Conservation (phyloP, 2,329 filamentous ascomycete species). For the Zymoseptoria brevis region DNA sequence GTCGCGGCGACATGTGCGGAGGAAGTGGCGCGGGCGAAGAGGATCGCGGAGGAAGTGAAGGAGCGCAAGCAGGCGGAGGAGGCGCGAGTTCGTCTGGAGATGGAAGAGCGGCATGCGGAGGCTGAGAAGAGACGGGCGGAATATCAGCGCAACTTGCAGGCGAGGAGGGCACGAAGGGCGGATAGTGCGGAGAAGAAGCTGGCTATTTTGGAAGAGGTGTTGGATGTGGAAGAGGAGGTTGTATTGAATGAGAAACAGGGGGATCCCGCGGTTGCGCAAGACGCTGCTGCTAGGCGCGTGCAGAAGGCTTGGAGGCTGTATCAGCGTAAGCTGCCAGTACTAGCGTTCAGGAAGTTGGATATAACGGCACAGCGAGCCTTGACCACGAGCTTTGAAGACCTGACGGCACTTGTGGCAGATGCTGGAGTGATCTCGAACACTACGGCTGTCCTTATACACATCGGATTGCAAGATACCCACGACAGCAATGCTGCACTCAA, state of each 20-base stretch:
- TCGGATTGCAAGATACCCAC: constrained; percentile 51
- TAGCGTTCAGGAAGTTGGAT: constrained; percentile 57
- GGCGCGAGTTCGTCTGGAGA: constrained; percentile 60
- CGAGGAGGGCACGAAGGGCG: constrained; percentile 35
- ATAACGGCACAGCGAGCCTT: constrained; percentile 63
- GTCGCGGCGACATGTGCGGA: constrained; percentile 75
- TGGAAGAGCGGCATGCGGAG: constrained; percentile 72
- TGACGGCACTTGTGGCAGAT: constrained; percentile 59
- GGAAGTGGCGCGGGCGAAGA: constrained; percentile 74
- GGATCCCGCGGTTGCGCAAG: constrained; percentile 36
- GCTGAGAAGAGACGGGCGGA: constrained; percentile 60
- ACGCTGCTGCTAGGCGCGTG: constrained; percentile 55
- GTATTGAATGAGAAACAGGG: constrained; percentile 38
- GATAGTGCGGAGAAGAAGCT: constrained; percentile 43
- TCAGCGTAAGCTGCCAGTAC: constrained; percentile 52
- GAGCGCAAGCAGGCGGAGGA: constrained; percentile 70
- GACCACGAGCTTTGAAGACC: constrained; percentile 65
- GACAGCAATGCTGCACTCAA: constrained; percentile 59
- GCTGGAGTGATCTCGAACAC: constrained; percentile 59
- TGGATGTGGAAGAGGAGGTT: constrained; percentile 41
- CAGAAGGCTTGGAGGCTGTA: constrained; percentile 62
- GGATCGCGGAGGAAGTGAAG: constrained; percentile 73
- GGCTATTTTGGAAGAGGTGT: constrained; percentile 42
- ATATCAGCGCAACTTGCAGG: constrained; percentile 43
- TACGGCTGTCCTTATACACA: constrained; percentile 59